A percentile compares a stretch with the other conserved stretches of the same genome.
phyloP scores from a whole-genome alignment of 805 yeast species.

The Saturnispora hagleri region DNA sequence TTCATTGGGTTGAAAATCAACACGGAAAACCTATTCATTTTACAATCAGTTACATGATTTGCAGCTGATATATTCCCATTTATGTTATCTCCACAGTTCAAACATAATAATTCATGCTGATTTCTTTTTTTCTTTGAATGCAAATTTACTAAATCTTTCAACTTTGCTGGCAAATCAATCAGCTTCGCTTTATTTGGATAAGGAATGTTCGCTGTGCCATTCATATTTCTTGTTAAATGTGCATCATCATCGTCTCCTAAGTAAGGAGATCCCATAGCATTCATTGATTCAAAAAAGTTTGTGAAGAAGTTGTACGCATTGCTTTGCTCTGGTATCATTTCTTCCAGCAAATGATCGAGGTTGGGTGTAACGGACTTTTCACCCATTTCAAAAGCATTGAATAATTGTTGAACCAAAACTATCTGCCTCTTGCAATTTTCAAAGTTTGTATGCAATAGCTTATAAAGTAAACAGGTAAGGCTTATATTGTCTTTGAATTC shows the following conservation, averaged over 20 bases:
- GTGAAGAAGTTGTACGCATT: constrained; percentile 15
- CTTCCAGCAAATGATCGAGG: constrained; percentile 18
- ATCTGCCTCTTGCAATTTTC: constrained; percentile 27
- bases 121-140: constrained; percentile 6
- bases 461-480: background rate
- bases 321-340: constrained; percentile 10
- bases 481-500: background rate
- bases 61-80: constrained; percentile 3
- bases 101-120: constrained; percentile 13
- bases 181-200: constrained; percentile 49
- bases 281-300: background rate
- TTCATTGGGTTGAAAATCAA: constrained; percentile 23
- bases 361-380: constrained; percentile 11
- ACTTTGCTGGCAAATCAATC: constrained; percentile 37
- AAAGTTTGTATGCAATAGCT: constrained; percentile 17
- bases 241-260: constrained; percentile 4
- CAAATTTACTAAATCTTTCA: constrained; percentile 10
- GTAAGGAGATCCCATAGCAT: background rate
- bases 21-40: constrained; percentile 15
- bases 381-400: constrained; percentile 21
- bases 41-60: constrained; percentile 17
- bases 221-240: background rate
- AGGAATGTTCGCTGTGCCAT: constrained; percentile 23
- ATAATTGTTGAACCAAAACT: constrained; percentile 23
- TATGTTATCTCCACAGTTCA: constrained; percentile 21